Evolutionary conservation across 306 rosid genomes (phyloP).

Genomic region (Rosa lucieae): DNA sequence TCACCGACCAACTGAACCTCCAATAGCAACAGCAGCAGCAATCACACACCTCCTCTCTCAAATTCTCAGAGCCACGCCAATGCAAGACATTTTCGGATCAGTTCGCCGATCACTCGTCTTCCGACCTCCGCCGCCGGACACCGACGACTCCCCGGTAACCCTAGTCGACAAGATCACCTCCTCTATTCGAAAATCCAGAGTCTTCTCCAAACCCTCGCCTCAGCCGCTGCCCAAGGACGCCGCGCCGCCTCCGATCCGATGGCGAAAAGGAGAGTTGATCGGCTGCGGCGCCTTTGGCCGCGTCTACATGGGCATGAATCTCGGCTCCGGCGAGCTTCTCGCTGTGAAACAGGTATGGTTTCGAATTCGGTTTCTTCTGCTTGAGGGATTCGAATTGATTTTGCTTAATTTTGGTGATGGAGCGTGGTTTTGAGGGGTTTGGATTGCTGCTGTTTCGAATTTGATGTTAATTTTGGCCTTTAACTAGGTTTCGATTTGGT

Average conservation of each 20-base stretch:
- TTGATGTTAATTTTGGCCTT: neutral
- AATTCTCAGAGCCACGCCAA: conserved; percentile 21
- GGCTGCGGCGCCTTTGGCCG: conserved; percentile 99
- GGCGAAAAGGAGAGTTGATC: conserved; percentile 98
- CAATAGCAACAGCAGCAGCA: conserved; percentile 4
- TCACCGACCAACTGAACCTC: conserved; percentile 31
- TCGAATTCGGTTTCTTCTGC: neutral
- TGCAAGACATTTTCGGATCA: conserved; percentile 96
- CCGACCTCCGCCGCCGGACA: conserved; percentile 64
- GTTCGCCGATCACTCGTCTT: conserved; percentile 97
- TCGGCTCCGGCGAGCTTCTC: conserved; percentile 97
- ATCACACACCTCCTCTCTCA: conserved; percentile 17
- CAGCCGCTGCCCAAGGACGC: conserved; percentile 44
- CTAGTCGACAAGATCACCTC: conserved; percentile 75
- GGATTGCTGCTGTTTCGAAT: neutral
- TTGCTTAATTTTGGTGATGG: neutral
- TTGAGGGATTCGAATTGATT: neutral
- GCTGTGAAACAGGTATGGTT: conserved; percentile 84
- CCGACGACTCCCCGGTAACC: conserved; percentile 51
- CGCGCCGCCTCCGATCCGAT: conserved; percentile 73
- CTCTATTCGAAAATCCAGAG: conserved; percentile 81
- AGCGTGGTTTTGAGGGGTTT: neutral
- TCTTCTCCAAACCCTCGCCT: conserved; percentile 64
- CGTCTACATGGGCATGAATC: conserved; percentile 99
- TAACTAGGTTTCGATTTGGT: neutral